These are phyloP conservation scores for Tetrapyrgos nigripes DNA, from an alignment of 1,284 basidiomycete genomes.

Conservation along the genomic window DNA sequence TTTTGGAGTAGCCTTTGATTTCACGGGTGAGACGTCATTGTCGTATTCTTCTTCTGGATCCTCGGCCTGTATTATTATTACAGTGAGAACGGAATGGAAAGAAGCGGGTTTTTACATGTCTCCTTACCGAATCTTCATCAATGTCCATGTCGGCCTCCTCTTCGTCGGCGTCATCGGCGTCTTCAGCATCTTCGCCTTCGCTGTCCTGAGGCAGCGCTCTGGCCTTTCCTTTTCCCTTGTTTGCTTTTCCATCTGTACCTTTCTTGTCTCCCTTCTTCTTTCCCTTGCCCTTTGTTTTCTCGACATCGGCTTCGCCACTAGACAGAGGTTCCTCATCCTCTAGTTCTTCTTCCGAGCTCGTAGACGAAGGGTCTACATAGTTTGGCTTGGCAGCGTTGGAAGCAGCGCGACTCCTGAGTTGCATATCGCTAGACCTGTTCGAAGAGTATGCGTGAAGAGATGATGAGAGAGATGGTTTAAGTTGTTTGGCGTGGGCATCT, in stretches of 20 bases:
- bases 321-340: neutral
- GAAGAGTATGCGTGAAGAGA: neutral
- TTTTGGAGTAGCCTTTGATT: neutral
- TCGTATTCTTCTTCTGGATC: slow-evolving; percentile 33
- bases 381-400: neutral
- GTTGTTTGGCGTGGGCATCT: neutral
- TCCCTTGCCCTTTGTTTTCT: neutral
- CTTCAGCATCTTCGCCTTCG: neutral
- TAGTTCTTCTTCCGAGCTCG: neutral
- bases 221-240: slow-evolving; percentile 10
- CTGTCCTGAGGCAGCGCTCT: neutral
- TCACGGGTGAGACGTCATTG: slow-evolving; percentile 31
- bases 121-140: neutral
- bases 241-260: neutral
- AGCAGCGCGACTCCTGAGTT: neutral
- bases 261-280: neutral
- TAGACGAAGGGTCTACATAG: neutral
- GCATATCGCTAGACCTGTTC: neutral
- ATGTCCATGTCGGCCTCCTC: slow-evolving; percentile 5
- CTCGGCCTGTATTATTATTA: neutral
- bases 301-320: neutral
- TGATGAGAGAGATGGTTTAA: neutral
- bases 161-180: neutral
- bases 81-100: neutral
- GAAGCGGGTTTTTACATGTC: neutral